These are phyloP conservation scores for Rutstroemia sp. DNA, from an alignment of 2,329 filamentous ascomycete species.

Conservation along the genomic window DNA sequence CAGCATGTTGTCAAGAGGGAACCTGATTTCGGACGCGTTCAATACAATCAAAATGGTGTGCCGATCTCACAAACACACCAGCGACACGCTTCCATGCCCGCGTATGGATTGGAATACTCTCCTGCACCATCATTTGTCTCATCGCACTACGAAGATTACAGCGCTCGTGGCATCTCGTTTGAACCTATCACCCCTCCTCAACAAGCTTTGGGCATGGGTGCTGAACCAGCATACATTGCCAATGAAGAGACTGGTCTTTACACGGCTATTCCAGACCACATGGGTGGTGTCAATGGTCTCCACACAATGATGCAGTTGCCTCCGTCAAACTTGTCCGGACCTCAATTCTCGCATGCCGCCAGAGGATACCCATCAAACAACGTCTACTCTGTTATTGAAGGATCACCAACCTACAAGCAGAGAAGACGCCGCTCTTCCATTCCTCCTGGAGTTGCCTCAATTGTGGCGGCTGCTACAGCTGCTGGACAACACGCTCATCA, in stretches of 20 bases:
- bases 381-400: constrained; percentile 93
- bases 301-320: constrained; percentile 89
- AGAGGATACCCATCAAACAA: constrained; percentile 64
- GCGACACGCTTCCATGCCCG: constrained; percentile 96
- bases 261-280: constrained; percentile 86
- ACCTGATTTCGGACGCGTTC: constrained; percentile 70
- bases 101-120: constrained; percentile 91
- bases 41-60: constrained; percentile 89
- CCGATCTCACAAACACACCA: constrained; percentile 78
- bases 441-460: constrained; percentile 65
- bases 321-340: constrained; percentile 72
- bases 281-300: constrained; percentile 63
- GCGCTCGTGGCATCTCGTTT: constrained; percentile 89
- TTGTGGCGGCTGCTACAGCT: constrained; percentile 54
- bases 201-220: constrained; percentile 70
- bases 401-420: constrained; percentile 98
- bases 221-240: constrained; percentile 93
- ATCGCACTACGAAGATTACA: constrained; percentile 98
- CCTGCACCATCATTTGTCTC: constrained; percentile 96
- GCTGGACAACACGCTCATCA: constrained; percentile 41
- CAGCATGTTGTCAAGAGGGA: constrained; percentile 68
- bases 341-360: constrained; percentile 68
- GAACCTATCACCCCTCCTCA: constrained; percentile 96
- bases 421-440: constrained; percentile 88
- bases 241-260: constrained; percentile 97